Percentiles rank a stretch among this genome's conserved stretches.
phyloP scores from a whole-genome alignment of 2,329 filamentous ascomycete species.

The Aspergillus sp. region DNA sequence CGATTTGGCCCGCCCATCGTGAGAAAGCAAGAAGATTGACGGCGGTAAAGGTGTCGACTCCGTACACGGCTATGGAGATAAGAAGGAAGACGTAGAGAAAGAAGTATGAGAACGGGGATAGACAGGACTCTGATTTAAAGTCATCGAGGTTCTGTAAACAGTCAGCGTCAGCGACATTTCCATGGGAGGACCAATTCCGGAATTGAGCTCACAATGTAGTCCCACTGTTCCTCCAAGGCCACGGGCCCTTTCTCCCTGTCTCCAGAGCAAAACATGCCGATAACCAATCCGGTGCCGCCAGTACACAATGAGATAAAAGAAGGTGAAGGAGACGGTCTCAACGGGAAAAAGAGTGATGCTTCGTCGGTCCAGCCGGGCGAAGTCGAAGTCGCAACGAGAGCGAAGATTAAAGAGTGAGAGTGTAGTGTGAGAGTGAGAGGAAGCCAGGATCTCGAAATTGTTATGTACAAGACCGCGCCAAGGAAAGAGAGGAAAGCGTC shows the following conservation, averaged over 20 bases:
- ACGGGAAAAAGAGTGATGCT: constrained; percentile 22
- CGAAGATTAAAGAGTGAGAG: constrained; percentile 4
- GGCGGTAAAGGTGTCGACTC: constrained; percentile 88
- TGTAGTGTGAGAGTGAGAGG: neutral
- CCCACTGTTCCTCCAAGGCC: constrained; percentile 87
- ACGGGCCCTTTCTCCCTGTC: constrained; percentile 65
- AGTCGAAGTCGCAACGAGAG: constrained; percentile 27
- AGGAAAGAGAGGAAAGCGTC: constrained; percentile 17
- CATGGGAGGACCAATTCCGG: neutral
- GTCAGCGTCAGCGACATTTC: constrained; percentile 7
- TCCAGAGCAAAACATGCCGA: constrained; percentile 67
- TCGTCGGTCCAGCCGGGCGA: constrained; percentile 40
- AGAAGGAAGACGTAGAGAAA: constrained; percentile 81
- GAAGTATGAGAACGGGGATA: constrained; percentile 75
- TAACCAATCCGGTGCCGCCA: constrained; percentile 33
- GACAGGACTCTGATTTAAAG: constrained; percentile 81
- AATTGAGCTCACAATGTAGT: constrained; percentile 71
- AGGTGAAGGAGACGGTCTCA: neutral
- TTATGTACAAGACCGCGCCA: constrained; percentile 9
- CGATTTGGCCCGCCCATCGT: constrained; percentile 81
- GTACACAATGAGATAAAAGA: neutral
- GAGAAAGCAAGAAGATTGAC: constrained; percentile 88
- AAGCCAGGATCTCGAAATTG: neutral
- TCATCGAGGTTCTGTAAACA: constrained; percentile 60
- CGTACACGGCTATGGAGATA: constrained; percentile 81